A percentile compares a stretch with the other conserved stretches of the same genome.
Conservation (phyloP, 257 asterid genomes). For the Ehretia macrophylla region DNA sequence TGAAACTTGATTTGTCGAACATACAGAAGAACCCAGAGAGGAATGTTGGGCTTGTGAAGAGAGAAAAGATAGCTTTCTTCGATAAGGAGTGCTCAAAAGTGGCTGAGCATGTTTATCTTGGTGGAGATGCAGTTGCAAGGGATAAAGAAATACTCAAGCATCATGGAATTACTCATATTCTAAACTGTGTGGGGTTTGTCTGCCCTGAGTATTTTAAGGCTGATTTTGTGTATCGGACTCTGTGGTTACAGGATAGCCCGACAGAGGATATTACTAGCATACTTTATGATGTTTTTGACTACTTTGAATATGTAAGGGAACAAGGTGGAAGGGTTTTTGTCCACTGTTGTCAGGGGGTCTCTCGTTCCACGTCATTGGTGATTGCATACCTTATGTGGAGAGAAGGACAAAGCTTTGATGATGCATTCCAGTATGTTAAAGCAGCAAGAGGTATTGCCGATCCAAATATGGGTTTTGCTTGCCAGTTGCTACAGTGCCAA, state of each 20-base stretch:
- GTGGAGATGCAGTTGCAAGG: slow-evolving; percentile 50
- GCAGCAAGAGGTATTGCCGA: slow-evolving; percentile 52
- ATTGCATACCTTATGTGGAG: slow-evolving; percentile 54
- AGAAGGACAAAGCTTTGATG: slow-evolving; percentile 51
- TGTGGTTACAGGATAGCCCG: slow-evolving; percentile 59
- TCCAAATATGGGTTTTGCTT: slow-evolving; percentile 57
- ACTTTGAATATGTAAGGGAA: slow-evolving; percentile 51
- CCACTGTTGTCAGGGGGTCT: slow-evolving; percentile 54
- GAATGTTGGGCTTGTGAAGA: slow-evolving; percentile 39
- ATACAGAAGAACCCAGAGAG: slow-evolving; percentile 32
- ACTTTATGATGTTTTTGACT: slow-evolving; percentile 52
- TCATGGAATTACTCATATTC: slow-evolving; percentile 42
- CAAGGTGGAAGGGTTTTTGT: slow-evolving; percentile 45
- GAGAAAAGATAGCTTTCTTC: slow-evolving; percentile 45
- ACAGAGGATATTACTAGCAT: slow-evolving; percentile 56
- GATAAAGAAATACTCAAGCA: slow-evolving; percentile 42
- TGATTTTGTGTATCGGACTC: slow-evolving; percentile 40
- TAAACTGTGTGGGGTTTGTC: slow-evolving; percentile 50
- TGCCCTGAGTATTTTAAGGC: slow-evolving; percentile 46
- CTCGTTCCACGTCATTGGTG: slow-evolving; percentile 49
- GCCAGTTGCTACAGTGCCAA: slow-evolving; percentile 48
- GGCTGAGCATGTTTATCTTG: slow-evolving; percentile 42
- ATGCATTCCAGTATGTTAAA: slow-evolving; percentile 48
- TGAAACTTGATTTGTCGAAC: slow-evolving; percentile 50
- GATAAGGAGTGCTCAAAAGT: slow-evolving; percentile 51